Evolutionary conservation across 306 rosid genomes (phyloP), one percentile per base, ranked within the genome.

Genomic region (Gastrolobium villosum): DNA sequence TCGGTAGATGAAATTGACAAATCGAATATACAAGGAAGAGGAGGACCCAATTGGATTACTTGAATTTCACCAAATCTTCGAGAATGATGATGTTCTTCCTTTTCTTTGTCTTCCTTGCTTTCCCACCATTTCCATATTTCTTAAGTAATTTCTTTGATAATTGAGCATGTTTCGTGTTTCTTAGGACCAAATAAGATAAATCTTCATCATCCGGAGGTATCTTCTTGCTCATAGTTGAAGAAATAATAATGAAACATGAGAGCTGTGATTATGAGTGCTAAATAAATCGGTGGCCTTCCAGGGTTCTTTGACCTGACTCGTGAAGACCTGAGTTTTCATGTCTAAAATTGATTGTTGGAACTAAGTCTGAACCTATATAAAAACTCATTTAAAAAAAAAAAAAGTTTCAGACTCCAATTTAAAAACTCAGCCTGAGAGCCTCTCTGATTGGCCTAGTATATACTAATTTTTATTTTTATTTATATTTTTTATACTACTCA

Each of bases 31-130:
- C 32, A 82, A 65, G 76, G 37, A 72, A 72, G 71, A 46, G 5
- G 57, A 80, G 84, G 91, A 55, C 87, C 90, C 90, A 67, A 37
- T 45, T 77, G 65, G 89, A 87, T 90, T 89, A 90, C 91, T 79
- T 90, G 87, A 89, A 76, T 82, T 87, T 90, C 91, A 90, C 87
- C 91, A 46, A 90, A 87, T 59, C 69, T 63, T 75, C 10, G 5
- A 75, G 48, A 41, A 62, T 50, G 80, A 63, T 75, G 0, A 43
- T 31, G 45, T 1, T 74, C 5, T 48, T 48, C 30, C 13, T 41
- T 39, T 65, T 28, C 53, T 39, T 37, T 11, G 1, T 52, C 9
- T 65, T 49, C 65, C 37, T 53, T 40, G 43, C 48, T 77, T 41
- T 40, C 7, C 34, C 20, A 3, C 62, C 41, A 56, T 60, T 37